Conservation (phyloP, 2,329 filamentous ascomycete genomes). For the Diaporthe longicolla region DNA sequence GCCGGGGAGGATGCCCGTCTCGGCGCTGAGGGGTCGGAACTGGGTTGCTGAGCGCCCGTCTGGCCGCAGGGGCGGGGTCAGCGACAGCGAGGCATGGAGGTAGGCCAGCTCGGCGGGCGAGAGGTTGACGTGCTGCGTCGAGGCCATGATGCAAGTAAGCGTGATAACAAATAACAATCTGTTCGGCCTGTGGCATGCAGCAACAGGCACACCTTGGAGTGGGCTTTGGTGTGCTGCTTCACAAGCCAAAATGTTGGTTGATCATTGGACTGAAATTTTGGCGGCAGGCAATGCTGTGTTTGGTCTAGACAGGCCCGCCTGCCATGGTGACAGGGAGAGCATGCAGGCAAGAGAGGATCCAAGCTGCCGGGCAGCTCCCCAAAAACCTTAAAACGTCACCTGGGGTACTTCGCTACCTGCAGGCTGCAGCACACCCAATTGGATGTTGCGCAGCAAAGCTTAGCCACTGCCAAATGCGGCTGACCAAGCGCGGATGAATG, state of each 20-base stretch:
- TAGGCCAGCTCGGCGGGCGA: constrained; percentile 97
- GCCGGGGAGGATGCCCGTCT: constrained; percentile 89
- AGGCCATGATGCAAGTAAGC: constrained; percentile 64
- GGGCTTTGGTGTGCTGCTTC: not conserved
- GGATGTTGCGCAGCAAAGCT: constrained; percentile 10
- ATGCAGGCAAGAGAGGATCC: constrained; percentile 14
- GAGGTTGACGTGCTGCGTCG: constrained; percentile 79
- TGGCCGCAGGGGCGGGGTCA: constrained; percentile 87
- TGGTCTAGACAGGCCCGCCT: constrained; percentile 15
- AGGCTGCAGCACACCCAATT: constrained; percentile 2
- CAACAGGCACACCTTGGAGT: not conserved
- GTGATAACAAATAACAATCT: not conserved
- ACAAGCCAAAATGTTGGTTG: constrained; percentile 15
- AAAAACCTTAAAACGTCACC: constrained; percentile 8
- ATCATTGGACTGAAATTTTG: constrained; percentile 24
- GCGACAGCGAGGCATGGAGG: constrained; percentile 87
- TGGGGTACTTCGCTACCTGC: not conserved
- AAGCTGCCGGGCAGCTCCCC: constrained; percentile 3
- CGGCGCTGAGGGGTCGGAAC: constrained; percentile 91
- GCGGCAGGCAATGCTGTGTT: constrained; percentile 36
- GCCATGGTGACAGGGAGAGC: not conserved
- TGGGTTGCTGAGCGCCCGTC: constrained; percentile 87
- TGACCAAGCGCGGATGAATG: constrained; percentile 24
- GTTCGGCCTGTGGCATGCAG: not conserved
- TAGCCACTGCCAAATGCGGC: not conserved